Conservation (phyloP, 768 basidiomycete genomes). For the Pleurotus sapidus region DNA sequence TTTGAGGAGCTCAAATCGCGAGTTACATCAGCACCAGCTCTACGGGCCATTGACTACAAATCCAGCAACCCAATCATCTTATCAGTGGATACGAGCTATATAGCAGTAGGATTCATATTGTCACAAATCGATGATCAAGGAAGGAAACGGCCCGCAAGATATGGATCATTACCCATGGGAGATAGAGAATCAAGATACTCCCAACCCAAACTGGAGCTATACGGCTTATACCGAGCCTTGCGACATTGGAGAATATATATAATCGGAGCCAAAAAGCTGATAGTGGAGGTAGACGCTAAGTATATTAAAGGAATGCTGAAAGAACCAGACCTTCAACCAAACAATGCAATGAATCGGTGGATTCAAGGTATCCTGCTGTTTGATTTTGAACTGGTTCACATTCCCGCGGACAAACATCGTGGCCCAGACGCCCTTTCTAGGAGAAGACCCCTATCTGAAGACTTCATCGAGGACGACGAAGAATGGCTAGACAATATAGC, state of each 20-base stretch:
- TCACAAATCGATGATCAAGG: constrained; percentile 23
- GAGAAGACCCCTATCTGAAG: constrained; percentile 12
- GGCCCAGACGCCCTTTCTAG: constrained; percentile 33
- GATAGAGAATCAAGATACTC: constrained; percentile 23
- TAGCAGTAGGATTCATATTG: constrained; percentile 26
- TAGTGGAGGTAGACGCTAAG: constrained; percentile 30
- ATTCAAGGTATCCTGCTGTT: constrained; percentile 28
- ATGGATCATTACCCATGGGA: constrained; percentile 27
- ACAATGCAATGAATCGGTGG: constrained; percentile 29
- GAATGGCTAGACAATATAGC: constrained; percentile 13
- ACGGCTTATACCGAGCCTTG: constrained; percentile 25
- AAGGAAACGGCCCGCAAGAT: constrained; percentile 16
- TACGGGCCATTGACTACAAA: constrained; percentile 27
- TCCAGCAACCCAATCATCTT: constrained; percentile 20
- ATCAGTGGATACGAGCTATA: constrained; percentile 25
- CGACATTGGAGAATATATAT: constrained; percentile 15
- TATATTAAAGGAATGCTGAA: constrained; percentile 32
- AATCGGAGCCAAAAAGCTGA: constrained; percentile 16
- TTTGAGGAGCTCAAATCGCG: constrained; percentile 14
- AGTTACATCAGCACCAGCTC: constrained; percentile 13
- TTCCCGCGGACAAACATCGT: constrained; percentile 23
- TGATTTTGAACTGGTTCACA: constrained; percentile 28
- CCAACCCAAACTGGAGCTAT: constrained; percentile 33
- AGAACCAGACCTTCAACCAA: constrained; percentile 26
- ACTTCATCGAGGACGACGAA: constrained; percentile 22